Evolutionary conservation across 208 protist species (phyloP).

Genomic region (Trypanosoma vivax): DNA sequence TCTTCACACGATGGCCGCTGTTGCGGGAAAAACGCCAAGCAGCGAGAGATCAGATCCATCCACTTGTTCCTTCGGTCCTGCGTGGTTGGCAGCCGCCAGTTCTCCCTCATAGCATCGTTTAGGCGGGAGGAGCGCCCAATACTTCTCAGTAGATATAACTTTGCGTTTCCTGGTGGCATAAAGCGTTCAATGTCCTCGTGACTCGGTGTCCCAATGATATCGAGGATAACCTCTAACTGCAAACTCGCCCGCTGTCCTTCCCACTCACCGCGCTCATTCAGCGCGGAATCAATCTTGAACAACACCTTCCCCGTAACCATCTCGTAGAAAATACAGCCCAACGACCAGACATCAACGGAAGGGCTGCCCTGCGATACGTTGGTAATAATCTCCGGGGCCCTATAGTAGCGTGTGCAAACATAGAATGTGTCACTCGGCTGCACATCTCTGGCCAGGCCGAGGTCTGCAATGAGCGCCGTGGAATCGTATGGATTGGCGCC

Average conservation of each 20-base stretch:
- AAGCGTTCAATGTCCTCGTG: conserved; percentile 55
- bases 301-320: conserved; percentile 90
- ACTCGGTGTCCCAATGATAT: conserved; percentile 69
- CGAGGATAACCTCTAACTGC: conserved; percentile 80
- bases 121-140: conserved; percentile 44
- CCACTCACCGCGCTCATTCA: conserved; percentile 69
- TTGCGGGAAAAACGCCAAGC: conserved; percentile 77
- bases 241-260: conserved; percentile 65
- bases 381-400: conserved; percentile 93
- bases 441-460: conserved; percentile 81
- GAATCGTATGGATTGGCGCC: conserved; percentile 54
- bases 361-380: conserved; percentile 59
- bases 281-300: conserved; percentile 79
- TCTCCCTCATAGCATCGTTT: conserved; percentile 29
- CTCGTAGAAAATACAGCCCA: conserved; percentile 95
- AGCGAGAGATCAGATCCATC: conserved; percentile 70
- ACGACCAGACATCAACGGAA: conserved; percentile 89
- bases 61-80: conserved; percentile 44
- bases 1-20: conserved; percentile 66
- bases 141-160: conserved; percentile 73
- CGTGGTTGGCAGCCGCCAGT: conserved; percentile 45
- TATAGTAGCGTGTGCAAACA: conserved; percentile 95
- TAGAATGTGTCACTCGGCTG: conserved; percentile 84
- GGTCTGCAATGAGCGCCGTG: conserved; percentile 72
- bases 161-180: conserved; percentile 71